phyloP scores from a whole-genome alignment of 2,329 filamentous ascomycete species.

The Aspergillus puulaauensis region DNA sequence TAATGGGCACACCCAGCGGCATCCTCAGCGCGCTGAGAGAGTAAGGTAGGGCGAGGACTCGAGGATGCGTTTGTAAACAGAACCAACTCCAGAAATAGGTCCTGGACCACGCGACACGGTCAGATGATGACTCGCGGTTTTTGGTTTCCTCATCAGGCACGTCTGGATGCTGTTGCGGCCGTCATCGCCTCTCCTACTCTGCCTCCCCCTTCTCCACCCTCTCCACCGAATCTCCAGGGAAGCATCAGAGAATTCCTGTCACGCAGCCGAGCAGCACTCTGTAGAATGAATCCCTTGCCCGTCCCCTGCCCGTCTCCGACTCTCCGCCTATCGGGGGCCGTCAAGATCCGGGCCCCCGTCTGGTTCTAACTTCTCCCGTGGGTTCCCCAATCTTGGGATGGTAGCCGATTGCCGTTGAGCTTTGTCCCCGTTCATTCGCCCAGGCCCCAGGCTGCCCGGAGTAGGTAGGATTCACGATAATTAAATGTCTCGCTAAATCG shows the following conservation, averaged over 20 bases:
- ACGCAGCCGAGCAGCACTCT: background rate
- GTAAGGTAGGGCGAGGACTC: background rate
- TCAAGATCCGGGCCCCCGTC: constrained; percentile 33
- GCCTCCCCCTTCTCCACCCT: background rate
- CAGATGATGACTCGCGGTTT: background rate
- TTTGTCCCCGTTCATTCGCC: constrained; percentile 9
- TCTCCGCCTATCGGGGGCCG: constrained; percentile 14
- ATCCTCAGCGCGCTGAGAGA: background rate
- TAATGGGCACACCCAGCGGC: background rate
- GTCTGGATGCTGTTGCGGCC: background rate
- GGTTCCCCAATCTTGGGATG: constrained; percentile 18
- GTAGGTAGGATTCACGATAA: background rate
- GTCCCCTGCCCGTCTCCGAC: constrained; percentile 20
- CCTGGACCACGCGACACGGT: background rate
- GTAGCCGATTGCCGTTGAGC: constrained; percentile 15
- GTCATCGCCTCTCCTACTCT: background rate
- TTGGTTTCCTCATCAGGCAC: background rate
- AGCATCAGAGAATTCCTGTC: constrained; percentile 21
- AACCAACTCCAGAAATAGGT: background rate
- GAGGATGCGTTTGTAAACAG: background rate
- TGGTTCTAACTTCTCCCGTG: constrained; percentile 20
- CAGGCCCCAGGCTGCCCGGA: background rate
- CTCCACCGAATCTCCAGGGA: constrained; percentile 5
- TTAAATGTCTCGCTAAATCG: constrained; percentile 8
- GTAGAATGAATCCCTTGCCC: too few relatives aligned